Percentiles rank a stretch among this genome's conserved stretches.
Conservation (phyloP, 2,329 filamentous ascomycete species). For the Cryphonectria radicalis region DNA sequence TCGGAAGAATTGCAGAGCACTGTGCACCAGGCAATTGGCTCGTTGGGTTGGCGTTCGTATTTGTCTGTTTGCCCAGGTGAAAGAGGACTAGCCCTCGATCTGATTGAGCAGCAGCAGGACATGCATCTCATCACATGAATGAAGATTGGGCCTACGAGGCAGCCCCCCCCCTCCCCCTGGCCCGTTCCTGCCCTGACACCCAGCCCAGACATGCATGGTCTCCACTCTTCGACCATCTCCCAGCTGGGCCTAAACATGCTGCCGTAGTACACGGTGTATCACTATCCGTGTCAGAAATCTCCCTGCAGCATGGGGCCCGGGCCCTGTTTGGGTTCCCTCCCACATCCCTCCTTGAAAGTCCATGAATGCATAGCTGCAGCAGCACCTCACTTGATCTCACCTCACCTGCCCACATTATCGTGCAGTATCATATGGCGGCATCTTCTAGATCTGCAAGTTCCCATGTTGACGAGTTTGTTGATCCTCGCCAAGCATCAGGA, state of each 20-base stretch:
- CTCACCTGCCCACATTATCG: background rate
- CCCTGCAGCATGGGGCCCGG: constrained; percentile 2
- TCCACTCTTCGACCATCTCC: background rate
- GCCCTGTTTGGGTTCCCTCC: constrained; percentile 5
- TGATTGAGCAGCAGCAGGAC: background rate
- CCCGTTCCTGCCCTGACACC: background rate
- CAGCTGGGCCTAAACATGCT: background rate
- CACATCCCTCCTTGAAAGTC: background rate
- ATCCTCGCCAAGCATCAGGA: background rate
- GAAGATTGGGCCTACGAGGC: constrained; percentile 12
- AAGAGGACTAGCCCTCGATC: background rate
- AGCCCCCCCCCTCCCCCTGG: background rate
- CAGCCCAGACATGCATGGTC: constrained; percentile 1
- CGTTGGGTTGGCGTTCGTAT: background rate
- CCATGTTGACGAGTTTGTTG: background rate
- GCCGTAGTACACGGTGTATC: background rate
- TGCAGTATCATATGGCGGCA: background rate
- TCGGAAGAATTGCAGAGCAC: background rate
- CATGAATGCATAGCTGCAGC: background rate
- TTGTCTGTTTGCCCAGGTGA: background rate
- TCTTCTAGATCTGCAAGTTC: background rate
- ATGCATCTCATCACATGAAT: constrained; percentile 16
- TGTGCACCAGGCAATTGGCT: background rate
- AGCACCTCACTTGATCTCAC: background rate
- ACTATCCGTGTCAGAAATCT: constrained; percentile 11